Evolutionary conservation across 495 filamentous ascomycete species (phyloP).

Genomic region (Podospora pseudoanserina): DNA sequence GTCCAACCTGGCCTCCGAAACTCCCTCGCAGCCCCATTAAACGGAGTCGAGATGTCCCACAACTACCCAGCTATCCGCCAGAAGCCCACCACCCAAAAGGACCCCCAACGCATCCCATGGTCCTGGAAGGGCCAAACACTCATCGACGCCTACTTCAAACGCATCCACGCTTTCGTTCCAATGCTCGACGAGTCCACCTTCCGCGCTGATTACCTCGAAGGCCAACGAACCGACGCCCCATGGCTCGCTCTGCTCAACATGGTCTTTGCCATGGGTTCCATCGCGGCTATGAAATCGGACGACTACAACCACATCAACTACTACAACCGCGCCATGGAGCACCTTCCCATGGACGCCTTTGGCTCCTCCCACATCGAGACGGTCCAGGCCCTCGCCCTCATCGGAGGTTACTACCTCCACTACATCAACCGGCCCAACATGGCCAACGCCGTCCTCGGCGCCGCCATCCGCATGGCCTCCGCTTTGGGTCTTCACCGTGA

Average conservation of each 20-base stretch:
- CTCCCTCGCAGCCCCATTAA: slow-evolving; percentile 53
- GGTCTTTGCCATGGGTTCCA: slow-evolving; percentile 74
- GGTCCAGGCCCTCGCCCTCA: slow-evolving; percentile 65
- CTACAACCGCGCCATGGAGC: slow-evolving; percentile 65
- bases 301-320: slow-evolving; percentile 70
- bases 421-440: slow-evolving; percentile 77
- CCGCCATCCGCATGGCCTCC: slow-evolving; percentile 65
- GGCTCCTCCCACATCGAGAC: slow-evolving; percentile 68
- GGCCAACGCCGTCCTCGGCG: slow-evolving; percentile 63
- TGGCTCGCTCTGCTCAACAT: slow-evolving; percentile 79
- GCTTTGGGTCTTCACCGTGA: slow-evolving; percentile 74
- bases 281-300: slow-evolving; percentile 65
- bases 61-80: slow-evolving; percentile 49
- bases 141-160: slow-evolving; percentile 74
- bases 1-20: slow-evolving; percentile 61
- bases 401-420: slow-evolving; percentile 76
- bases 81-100: slow-evolving; percentile 42
- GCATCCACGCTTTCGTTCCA: slow-evolving; percentile 70
- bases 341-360: slow-evolving; percentile 63
- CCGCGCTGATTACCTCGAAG: slow-evolving; percentile 66
- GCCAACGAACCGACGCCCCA: slow-evolving; percentile 61
- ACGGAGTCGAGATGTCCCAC: slow-evolving; percentile 45
- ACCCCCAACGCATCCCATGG: slow-evolving; percentile 53
- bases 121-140: slow-evolving; percentile 60
- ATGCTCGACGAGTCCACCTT: slow-evolving; percentile 75